Base-by-base conservation (phyloP, 1,139 yeast genomes). In the Arxiozyma bovina region DNA sequence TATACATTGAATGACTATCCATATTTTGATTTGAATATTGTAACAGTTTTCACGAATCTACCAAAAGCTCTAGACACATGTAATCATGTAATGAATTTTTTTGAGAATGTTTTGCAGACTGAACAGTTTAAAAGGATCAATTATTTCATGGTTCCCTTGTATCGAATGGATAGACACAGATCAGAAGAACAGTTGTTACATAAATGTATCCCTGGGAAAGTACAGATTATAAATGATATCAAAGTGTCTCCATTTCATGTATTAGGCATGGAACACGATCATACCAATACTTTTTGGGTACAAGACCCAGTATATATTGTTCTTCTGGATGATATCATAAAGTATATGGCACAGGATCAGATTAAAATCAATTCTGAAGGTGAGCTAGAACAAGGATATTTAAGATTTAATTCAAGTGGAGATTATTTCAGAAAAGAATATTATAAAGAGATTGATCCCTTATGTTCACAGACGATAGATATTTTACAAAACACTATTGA, bases 1-100 rank as follows among this genome's bases (percentile, higher is more conserved):
- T 66, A 67, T 50, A 64, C 65, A 52, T 57, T 67, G 25, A 67
- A 66, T 50, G 58, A 63, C 25, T 67, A 60, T 45, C 70, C 70
- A 5, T 67, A 65, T 54, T 63, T 57, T 51, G 69, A 67, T 56
- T 54, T 67, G 23, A 67, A 67, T 51, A 58, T 67, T 42, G 57
- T 65, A n/a, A 58, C 60, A 38, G 51, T 66, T 17, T 66, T 61
- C 53, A 63, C 69, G 4, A 64, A 67, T 57, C 53, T 64, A 18
- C 60, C 58, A 15, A 64, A 62, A 30, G 57, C 63, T 6, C 46
- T 61, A 18, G 30, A 54, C 38, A 54, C 61, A 11, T 58, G 61
- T 25, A 54, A 58, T 18, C 51, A 53, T 18, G 57, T 62, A 52
- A 58, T 66, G 58, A 46, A 53, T 3, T 65, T 61, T 48, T 61